Base-by-base conservation (phyloP, 768 basidiomycete species). In the Paxillus involutus region DNA sequence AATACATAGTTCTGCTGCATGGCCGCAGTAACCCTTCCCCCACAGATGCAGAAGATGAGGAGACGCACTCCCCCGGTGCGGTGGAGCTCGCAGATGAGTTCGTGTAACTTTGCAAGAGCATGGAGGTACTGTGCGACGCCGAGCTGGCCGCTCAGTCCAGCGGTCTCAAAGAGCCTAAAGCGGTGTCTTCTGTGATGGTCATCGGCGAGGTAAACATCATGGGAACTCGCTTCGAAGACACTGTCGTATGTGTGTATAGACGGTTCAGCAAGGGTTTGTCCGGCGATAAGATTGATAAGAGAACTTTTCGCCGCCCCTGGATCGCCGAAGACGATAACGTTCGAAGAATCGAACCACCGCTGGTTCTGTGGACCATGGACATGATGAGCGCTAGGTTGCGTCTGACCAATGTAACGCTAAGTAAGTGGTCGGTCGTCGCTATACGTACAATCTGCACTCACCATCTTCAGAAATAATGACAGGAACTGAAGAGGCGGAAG, bases 201-300 rank as follows among this genome's bases (percentile, higher is more conserved):
- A 41, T n/a, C 8, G 3, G 43, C 1, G 13, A 44, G 26, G 16
- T 44, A 44, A 26, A 29, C 43, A 14, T 42, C 17, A 46, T 72
- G 68, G 1, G 43, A 30, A 0, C 37, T 53, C 46, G 40, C 59
- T 5, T 59, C 14, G 30, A 72, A 67, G 0, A 73, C 74, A 49
- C 62, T 67, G 0, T 70, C 71, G 0, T 39, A 41, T 2, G 63
- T 59, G 6, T 53, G 37, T 36, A 57, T 64, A 9, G 66, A 68
- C 11, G 60, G 53, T 0, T 29, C 24, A 3, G 69, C 71, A 3
- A 49, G 37, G 2, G 61, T 42, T 2, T 44, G 16, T 19, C 61
- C 61, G 16, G 50, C 51, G 29, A 73, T 43, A 63, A 73, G 63
- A 55, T 73, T 75, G 37, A 74, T 51, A n/a, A 73, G 55, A 1